Base-by-base conservation (phyloP, 2,329 filamentous ascomycete genomes). In the Beauveria bassiana region DNA sequence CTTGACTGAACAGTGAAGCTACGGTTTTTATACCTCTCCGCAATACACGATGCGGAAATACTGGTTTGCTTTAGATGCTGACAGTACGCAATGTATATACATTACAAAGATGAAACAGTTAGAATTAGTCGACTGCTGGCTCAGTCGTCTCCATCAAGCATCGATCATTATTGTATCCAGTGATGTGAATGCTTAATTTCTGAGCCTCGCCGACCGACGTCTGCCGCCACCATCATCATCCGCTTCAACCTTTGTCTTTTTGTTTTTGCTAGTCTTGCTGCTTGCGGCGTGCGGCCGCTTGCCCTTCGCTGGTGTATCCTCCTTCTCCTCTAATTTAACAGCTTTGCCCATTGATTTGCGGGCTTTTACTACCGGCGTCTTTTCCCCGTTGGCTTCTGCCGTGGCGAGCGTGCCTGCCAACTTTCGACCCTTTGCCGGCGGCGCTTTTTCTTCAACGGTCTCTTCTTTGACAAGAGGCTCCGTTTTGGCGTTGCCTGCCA, bases 401-500 rank as follows among this genome's bases (percentile, higher is more conserved):
- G 56, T 68, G 58, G 67, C 65, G 16, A 60, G 63, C 54, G 69
- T 65, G 22, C 61, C 50, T 8, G 60, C 52, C 42, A 61, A 62
- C 46, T 61, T 62, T 62, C 65, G 53, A 60, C 63, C 65, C 70
- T 72, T 31, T 67, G 65, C 68, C 38, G 61, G 60, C 38, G 61
- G 61, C n/a, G 65, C 61, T 38, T 69, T 64, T 28, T 70, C 69
- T 4, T 67, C 66, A 2, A 65, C 63, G 18, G 71, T 65, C 14
- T 69, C 70, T 5, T 72, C 71, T 46, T 75, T 72, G 3, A 73
- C 53, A 16, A 55, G 28, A 0, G 72, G 68, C 62, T 79, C 75
- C 51, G 78, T 75, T 65, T 82, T 81, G 34, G 77, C 73, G 1
- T 74, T 74, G 0, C 73, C 64, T 4, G 71, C 72, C 5, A 78